These are phyloP conservation scores for Tolypocladium tundrense DNA, from an alignment of 2,329 filamentous ascomycete species.

Conservation along the genomic window DNA sequence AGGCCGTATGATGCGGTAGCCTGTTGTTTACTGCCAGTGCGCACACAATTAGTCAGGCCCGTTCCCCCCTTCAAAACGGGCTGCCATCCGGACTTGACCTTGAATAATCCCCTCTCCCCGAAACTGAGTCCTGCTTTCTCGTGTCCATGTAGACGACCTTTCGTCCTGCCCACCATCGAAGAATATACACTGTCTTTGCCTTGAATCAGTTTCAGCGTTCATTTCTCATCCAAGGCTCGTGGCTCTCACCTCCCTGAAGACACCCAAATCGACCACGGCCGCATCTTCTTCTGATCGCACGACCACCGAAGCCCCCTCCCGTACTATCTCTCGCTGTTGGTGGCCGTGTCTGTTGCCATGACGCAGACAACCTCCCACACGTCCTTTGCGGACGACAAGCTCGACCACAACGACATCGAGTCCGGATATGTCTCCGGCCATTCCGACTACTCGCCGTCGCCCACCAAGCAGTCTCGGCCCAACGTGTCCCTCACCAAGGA, in stretches of 20 bases:
- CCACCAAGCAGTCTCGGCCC: conserved; percentile 40
- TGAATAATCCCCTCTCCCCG: not conserved
- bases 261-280: not conserved
- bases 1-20: not conserved
- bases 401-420: conserved; percentile 44
- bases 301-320: not conserved
- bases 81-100: not conserved
- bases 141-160: not conserved
- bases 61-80: not conserved
- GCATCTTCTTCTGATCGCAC: not conserved
- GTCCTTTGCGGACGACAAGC: conserved; percentile 28
- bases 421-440: conserved; percentile 71
- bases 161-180: not conserved
- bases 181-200: not conserved
- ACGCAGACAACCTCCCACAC: conserved; percentile 29
- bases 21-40: not conserved
- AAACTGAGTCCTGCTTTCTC: not conserved
- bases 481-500: conserved; percentile 76
- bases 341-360: conserved; percentile 1
- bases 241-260: not conserved
- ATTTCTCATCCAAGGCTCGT: not conserved
- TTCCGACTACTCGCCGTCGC: conserved; percentile 27
- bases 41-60: conserved; percentile 1
- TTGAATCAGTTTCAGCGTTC: not conserved
- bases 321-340: not conserved